phyloP scores from a whole-genome alignment of 305 asterid genomes.

The Plantago coronopus region DNA sequence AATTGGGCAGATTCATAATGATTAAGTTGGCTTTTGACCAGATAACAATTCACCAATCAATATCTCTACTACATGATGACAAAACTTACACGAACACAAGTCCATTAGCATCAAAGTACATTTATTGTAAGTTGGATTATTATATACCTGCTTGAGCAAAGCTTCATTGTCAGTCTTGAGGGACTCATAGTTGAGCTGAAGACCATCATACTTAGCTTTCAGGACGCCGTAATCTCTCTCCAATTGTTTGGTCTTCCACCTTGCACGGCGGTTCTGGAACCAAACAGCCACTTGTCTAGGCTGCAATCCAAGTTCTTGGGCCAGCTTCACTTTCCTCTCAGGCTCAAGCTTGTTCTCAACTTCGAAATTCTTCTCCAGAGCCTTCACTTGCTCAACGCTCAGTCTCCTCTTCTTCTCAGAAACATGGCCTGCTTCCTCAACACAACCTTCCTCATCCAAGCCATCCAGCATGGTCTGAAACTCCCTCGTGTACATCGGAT shows the following conservation, averaged over 20 bases:
- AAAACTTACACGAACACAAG: too few relatives aligned
- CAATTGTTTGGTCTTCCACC: slow-evolving; percentile 85
- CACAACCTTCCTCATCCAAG: slow-evolving; percentile 57
- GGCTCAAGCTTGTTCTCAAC: slow-evolving; percentile 92
- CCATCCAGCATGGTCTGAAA: slow-evolving; percentile 71
- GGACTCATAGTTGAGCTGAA: slow-evolving; percentile 48
- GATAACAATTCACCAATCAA: too few relatives aligned
- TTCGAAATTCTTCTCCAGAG: slow-evolving; percentile 83
- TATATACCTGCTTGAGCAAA: slow-evolving; percentile 50
- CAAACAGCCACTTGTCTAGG: slow-evolving; percentile 97
- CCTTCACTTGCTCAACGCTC: slow-evolving; percentile 73
- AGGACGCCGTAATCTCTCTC: slow-evolving; percentile 77
- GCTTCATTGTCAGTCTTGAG: slow-evolving; percentile 60
- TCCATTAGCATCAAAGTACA: too few relatives aligned
- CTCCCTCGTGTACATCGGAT: slow-evolving; percentile 48
- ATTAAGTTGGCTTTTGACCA: too few relatives aligned
- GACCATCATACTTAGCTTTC: slow-evolving; percentile 61
- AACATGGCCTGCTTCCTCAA: slow-evolving; percentile 54
- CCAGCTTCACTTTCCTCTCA: slow-evolving; percentile 73
- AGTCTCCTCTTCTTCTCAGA: slow-evolving; percentile 73
- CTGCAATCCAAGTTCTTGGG: slow-evolving; percentile 79
- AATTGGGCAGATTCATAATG: too few relatives aligned
- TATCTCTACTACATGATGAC: too few relatives aligned
- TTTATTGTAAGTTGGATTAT: background rate
- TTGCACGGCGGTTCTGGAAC: slow-evolving; percentile 95